Evolutionary conservation across 2,329 filamentous ascomycete genomes (phyloP), one percentile per base, ranked within the genome.

Genomic region (Phialocephala sp.): DNA sequence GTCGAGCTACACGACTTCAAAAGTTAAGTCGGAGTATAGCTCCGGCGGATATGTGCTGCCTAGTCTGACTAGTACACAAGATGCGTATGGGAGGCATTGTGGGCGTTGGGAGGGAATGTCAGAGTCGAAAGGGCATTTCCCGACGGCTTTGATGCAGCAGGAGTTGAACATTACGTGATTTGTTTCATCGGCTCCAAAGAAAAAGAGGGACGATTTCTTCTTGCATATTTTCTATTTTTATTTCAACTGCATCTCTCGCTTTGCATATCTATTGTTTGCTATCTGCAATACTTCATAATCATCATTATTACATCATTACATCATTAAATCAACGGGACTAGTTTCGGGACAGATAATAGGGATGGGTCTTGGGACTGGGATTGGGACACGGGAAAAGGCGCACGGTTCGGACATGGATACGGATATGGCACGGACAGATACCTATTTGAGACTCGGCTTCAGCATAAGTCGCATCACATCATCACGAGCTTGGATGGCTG

Each of bases 91-190:
- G 12, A 66, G 72, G 50, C 68, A 72, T 55, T 77, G 75, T 68
- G 72, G 76, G n/a, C 65, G 74, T 14, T 77, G 74, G 72, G 75
- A 77, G 50, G 74, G 72, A 5, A 66, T 71, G 1, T 47, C 59
- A 5, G 72, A 72, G 37, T 69, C 67, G 5, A 73, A 72, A 55
- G 74, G 74, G 32, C 77, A 72, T 63, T 77, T 74, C 52, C 75
- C 76, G 6, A 68, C 71, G 9, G 66, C 68, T 14, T 36, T 73
- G 50, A 59, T 74, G 52, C 71, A 74, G 60, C 72, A 74, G 12
- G 75, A 75, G 67, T 63, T 76, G 62, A 75, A 76, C 52, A 75
- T 75, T 57, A 72, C 68, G 27, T 72, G 35, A 43, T 20, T 32
- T 32, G 27, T 32, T 32, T 6, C 27, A 6, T 32, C 27, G 6